Conservation (phyloP, 805 yeast genomes). For the Suhomyces xylopsoci region DNA sequence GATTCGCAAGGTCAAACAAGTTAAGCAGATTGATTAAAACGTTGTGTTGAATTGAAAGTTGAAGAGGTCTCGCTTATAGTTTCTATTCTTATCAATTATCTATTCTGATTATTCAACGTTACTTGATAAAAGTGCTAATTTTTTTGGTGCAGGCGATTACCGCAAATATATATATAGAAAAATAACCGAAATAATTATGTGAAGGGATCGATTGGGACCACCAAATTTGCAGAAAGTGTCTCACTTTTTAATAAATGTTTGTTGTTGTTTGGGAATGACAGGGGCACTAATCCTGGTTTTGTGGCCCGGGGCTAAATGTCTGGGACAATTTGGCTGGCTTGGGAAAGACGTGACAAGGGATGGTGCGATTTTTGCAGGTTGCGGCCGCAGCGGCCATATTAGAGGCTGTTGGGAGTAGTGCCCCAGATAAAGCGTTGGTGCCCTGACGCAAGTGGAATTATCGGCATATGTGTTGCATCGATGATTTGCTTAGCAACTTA, state of each 20-base stretch:
- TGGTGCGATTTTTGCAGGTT: not conserved
- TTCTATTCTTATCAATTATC: too few species aligned
- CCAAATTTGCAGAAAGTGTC: constrained; percentile 1
- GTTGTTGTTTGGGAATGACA: constrained; percentile 2
- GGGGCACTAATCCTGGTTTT: not conserved
- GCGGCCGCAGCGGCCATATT: not conserved
- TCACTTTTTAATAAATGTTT: constrained; percentile 4
- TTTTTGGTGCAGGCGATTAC: not conserved
- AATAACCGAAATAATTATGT: not conserved
- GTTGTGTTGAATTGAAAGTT: not conserved
- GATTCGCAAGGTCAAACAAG: not conserved
- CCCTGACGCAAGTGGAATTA: not conserved
- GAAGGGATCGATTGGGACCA: not conserved
- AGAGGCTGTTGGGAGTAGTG: not conserved
- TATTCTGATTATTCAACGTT: too few species aligned
- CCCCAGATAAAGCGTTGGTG: not conserved
- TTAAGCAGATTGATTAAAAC: not conserved
- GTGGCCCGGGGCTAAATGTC: not conserved
- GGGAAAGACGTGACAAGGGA: not conserved
- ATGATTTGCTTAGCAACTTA: not conserved
- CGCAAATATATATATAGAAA: not conserved
- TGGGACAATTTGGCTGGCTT: not conserved
- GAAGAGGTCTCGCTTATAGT: not conserved
- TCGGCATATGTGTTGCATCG: not conserved
- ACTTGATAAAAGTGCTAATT: not conserved